Evolutionary conservation across 441 rosid genomes (phyloP), one percentile per base, ranked within the genome.

Genomic region (Geranium incanum): DNA sequence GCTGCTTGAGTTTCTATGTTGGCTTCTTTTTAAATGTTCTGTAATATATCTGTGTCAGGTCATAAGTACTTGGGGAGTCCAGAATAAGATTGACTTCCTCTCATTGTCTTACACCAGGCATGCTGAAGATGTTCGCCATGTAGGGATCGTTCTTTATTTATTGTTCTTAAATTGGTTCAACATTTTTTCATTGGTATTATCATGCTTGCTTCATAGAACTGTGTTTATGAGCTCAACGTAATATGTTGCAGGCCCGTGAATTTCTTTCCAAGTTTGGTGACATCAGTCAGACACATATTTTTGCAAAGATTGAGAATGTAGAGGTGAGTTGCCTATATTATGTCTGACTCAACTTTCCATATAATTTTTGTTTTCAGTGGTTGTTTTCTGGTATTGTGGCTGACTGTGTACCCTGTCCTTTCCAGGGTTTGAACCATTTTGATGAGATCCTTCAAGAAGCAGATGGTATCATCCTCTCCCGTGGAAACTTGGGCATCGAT

Each of bases 381-480:
- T 39, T 50, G 15, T 33, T 15, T 4, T 59, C 41, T 19, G 36
- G 0, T 23, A 23, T 68, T 66, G 50, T 67, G 18, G 52, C 60
- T 21, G 69, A 5, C 55, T 16, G 12, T 65, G 16, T 55, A 55
- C 7, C 7, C 67, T 55, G 12, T 63, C 23, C 36, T 57, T 41
- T 68, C 52, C 68, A 95, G 99, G 99, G 99, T 72, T 79, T 95
- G 71, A 87, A 83, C 75, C 98, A 95, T 81, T 95, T 95, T 80
- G 98, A 95, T 78, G 98, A 95, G 83, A 93, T 95, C 75, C 86
- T 95, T 69, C 93, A 89, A 89, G 97, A 86, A 86, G 99, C 99
- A 66, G 98, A 93, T 79, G 99, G 99, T 18, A 89, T 95, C 69
- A 95, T 95, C 62, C 95, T 95, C 78, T 95, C 99, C 60, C 96